phyloP scores from a whole-genome alignment of 1,139 yeast species.

The Suhomyces wounanorum region DNA sequence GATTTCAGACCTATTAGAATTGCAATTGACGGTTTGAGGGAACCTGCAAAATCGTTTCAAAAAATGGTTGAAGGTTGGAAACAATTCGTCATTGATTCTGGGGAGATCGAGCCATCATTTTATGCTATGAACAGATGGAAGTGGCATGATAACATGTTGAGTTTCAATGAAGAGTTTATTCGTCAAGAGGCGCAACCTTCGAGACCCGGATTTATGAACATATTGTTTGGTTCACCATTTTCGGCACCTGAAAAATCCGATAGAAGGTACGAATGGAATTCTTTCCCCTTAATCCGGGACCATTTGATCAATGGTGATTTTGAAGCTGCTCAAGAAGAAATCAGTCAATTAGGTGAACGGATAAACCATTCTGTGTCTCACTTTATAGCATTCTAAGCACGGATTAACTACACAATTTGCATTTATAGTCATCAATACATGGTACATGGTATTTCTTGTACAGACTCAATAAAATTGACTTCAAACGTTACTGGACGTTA shows the following conservation, averaged over 20 bases:
- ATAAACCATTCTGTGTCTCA: conserved; percentile 28
- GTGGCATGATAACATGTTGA: conserved; percentile 70
- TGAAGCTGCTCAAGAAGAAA: conserved; percentile 57
- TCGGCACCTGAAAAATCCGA: conserved; percentile 47
- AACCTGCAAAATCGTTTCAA: conserved; percentile 30
- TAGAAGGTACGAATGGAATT: conserved; percentile 53
- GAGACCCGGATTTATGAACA: conserved; percentile 70
- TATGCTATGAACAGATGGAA: conserved; percentile 72
- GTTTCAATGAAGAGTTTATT: conserved; percentile 55
- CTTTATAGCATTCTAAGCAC: conserved; percentile 11
- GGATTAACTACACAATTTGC: not conserved
- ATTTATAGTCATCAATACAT: not conserved
- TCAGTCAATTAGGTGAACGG: conserved; percentile 47
- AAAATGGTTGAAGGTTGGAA: conserved; percentile 61
- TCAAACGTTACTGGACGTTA: no score
- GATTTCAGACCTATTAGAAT: conserved; percentile 29
- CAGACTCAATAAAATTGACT: no score
- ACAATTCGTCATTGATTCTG: conserved; percentile 33
- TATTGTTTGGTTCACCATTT: conserved; percentile 69
- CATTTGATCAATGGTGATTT: conserved; percentile 52
- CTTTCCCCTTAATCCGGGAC: conserved; percentile 78
- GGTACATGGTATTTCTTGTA: not conserved
- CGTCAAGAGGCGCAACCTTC: conserved; percentile 28
- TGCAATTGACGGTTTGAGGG: conserved; percentile 27
- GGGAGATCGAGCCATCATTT: conserved; percentile 66